A percentile compares a stretch with the other conserved stretches of the same genome.
These are phyloP conservation scores for Neurospora crassa DNA, from an alignment of 2,329 filamentous ascomycete species.

Conservation along the genomic window DNA sequence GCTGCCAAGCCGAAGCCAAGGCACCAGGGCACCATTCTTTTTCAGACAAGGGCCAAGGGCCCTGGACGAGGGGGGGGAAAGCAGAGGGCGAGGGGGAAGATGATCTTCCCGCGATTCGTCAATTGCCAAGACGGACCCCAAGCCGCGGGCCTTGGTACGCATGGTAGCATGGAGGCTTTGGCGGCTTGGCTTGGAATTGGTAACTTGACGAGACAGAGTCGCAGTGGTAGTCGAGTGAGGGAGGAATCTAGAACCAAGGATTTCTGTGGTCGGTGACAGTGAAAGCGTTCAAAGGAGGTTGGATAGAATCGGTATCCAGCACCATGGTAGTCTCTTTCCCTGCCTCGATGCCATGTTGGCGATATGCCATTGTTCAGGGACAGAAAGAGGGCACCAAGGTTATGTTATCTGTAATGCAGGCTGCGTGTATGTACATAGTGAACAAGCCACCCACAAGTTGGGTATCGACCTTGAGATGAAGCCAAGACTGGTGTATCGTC, in stretches of 20 bases:
- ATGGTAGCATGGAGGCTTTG: not conserved
- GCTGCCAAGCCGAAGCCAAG: not conserved
- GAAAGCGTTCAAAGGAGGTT: not conserved
- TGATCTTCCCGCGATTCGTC: not conserved
- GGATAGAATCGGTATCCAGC: not conserved
- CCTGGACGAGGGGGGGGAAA: not conserved
- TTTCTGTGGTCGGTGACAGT: not conserved
- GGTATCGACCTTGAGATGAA: not conserved
- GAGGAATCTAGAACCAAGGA: not conserved
- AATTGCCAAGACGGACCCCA: not conserved
- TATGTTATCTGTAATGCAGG: not conserved
- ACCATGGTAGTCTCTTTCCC: not conserved
- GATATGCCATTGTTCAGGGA: not conserved
- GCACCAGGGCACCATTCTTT: not conserved
- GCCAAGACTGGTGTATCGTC: not conserved
- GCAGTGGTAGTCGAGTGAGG: not conserved
- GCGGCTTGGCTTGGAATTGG: not conserved
- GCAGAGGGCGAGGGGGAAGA: not conserved
- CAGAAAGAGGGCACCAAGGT: not conserved
- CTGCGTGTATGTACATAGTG: not conserved
- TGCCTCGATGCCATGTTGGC: not conserved
- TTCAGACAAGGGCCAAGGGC: not conserved
- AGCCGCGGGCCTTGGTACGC: not conserved
- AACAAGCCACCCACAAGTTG: not conserved
- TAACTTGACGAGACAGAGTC: not conserved